phyloP scores from a whole-genome alignment of 2,329 filamentous ascomycete genomes.

The Setomelanomma holmii region DNA sequence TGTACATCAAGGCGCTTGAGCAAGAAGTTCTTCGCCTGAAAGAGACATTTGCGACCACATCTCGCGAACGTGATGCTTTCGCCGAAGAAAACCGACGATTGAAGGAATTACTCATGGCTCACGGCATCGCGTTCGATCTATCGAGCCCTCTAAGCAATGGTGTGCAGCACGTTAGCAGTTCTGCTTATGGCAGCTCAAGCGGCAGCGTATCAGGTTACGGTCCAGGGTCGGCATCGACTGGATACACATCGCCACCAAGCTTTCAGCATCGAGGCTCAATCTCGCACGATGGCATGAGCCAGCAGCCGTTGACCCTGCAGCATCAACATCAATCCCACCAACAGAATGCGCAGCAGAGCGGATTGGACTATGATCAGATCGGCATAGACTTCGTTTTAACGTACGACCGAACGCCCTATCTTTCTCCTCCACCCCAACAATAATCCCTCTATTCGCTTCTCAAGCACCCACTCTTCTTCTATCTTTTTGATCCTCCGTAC shows the following conservation, averaged over 20 bases:
- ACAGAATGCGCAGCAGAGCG: constrained; percentile 41
- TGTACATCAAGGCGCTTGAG: constrained; percentile 93
- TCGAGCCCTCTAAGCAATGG: constrained; percentile 44
- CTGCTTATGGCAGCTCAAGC: constrained; percentile 54
- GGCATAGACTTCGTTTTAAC: constrained; percentile 91
- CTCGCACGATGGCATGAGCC: constrained; percentile 36
- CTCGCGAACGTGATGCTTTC: constrained; percentile 77
- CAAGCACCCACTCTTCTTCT: constrained; percentile 24
- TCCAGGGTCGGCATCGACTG: constrained; percentile 54
- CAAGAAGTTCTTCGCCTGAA: constrained; percentile 89
- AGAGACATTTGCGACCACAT: constrained; percentile 77
- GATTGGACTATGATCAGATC: constrained; percentile 78
- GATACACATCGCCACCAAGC: constrained; percentile 55
- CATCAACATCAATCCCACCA: constrained; percentile 25
- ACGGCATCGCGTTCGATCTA: constrained; percentile 65
- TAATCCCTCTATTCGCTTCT: constrained; percentile 28
- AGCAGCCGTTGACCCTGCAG: constrained; percentile 21
- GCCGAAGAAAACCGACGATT: constrained; percentile 82
- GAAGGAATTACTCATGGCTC: constrained; percentile 65
- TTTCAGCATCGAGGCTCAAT: constrained; percentile 39
- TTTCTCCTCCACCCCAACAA: constrained; percentile 51
- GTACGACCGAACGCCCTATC: constrained; percentile 76
- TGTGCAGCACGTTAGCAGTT: constrained; percentile 45
- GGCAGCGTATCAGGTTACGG: constrained; percentile 70
- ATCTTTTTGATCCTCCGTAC: constrained; percentile 29